These are phyloP conservation scores for Epichloe hybrida DNA, from an alignment of 2,329 filamentous ascomycete species.

Conservation along the genomic window DNA sequence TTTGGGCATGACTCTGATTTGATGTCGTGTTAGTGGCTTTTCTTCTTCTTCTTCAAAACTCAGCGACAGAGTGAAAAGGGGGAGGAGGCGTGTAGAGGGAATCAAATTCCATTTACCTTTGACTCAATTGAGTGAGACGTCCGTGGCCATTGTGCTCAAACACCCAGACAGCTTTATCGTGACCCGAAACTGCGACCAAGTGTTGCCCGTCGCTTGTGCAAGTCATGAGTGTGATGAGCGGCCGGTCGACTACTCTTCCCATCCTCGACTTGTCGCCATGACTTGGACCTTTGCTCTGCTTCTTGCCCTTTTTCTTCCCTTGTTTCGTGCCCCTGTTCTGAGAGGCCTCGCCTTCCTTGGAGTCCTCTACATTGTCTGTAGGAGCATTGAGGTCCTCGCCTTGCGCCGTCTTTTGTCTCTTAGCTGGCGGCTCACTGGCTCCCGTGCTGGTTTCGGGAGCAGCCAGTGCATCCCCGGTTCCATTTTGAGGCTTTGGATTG, in stretches of 20 bases:
- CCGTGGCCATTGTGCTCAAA: slow-evolving; percentile 54
- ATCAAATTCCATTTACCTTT: slow-evolving; percentile 39
- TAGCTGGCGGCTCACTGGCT: slow-evolving; percentile 20
- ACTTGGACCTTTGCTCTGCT: slow-evolving; percentile 15
- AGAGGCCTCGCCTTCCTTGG: slow-evolving; percentile 7
- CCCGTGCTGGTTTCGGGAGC: slow-evolving; percentile 9
- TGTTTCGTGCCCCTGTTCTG: slow-evolving; percentile 8
- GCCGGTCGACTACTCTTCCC: slow-evolving; percentile 30
- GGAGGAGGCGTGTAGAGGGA: not conserved
- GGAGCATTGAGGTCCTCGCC: slow-evolving; percentile 10
- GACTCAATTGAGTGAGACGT: slow-evolving; percentile 51
- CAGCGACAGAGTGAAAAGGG: not conserved
- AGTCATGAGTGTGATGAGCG: slow-evolving; percentile 57
- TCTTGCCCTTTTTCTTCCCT: slow-evolving; percentile 16
- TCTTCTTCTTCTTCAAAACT: too few relatives aligned
- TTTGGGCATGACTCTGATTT: slow-evolving; percentile 67
- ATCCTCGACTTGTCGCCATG: slow-evolving; percentile 9
- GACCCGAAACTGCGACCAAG: slow-evolving; percentile 67
- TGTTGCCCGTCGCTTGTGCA: slow-evolving; percentile 51
- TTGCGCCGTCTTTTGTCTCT: slow-evolving; percentile 20
- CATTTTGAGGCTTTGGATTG: slow-evolving; percentile 8
- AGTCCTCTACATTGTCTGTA: not conserved
- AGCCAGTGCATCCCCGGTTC: slow-evolving; percentile 5
- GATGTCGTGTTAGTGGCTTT: not conserved
- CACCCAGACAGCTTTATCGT: slow-evolving; percentile 83